Base-by-base conservation (phyloP, 805 yeast species). In the Starmera quercuum region DNA sequence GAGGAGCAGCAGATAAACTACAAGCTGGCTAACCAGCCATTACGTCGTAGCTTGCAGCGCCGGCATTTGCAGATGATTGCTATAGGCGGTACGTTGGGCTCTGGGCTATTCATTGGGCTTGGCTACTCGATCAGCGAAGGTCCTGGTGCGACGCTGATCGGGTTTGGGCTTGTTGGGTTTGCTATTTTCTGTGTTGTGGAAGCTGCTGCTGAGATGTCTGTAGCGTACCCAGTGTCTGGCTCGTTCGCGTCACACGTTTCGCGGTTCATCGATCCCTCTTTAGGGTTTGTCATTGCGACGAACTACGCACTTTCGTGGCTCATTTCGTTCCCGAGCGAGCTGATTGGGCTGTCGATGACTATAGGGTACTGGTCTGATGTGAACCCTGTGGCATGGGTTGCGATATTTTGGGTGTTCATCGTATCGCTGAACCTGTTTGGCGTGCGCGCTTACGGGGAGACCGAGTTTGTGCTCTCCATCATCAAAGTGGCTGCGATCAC, bases 31-130 rank as follows among this genome's bases (percentile, higher is more conserved):
- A 16, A 8, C 39, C 53, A 3, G 26, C 84, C 78, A 3, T 60
- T 78, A 41, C 58, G 70, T 31, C 63, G 71, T 40, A 59, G 69
- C 8, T 56, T 76, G 48, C 73, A 73, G 47, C 58, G 66, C 20
- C 66, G 82, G 56, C 83, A 77, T 47, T 52, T 78, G 43, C 77
- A 77, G 42, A 74, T 78, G 71, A 69, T 79, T 39, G 79, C 85
- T 29, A 70, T 79, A 39, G 86, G 83, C 41, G 83, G 84, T 50
- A 69, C 79, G 33, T 71, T 79, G 38, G 86, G 87, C 56, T 77
- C 85, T 22, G 84, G 85, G 49, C 57, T 78, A 37, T 77, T 79
- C 44, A 71, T 78, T 37, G 83, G 83, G 29, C 63, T 79, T 7
- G 84, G 84, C 35, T 59, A 66, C 30, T 71, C 82, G 1, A 57